Evolutionary conservation across 331 rosid genomes (phyloP), one percentile per base, ranked within the genome.

Genomic region (Malus hybrid): DNA sequence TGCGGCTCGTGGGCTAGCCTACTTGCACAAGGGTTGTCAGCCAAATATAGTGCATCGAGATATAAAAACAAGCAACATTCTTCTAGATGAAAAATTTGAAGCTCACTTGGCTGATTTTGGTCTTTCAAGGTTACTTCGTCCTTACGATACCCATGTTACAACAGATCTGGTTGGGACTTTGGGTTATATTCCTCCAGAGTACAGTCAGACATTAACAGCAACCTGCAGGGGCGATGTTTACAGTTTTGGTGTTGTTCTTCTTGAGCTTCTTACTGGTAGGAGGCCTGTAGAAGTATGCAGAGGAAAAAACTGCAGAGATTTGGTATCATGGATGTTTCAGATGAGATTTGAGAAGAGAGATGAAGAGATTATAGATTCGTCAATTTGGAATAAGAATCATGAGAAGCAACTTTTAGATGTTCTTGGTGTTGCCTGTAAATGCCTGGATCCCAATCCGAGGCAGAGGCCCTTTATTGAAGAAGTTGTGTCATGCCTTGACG

Each of bases 81-180:
- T 91, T 61, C 80, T 91, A 78, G 87, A 89, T 74, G 90, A 83
- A 6, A 82, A 78, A 9, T 89, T 87, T 33, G 88, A 84, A 77
- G 94, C 92, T 75, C 91, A 86, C 73, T 78, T 91, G 57, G 97
- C 94, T 20, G 97, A 91, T 83, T 91, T 91, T 44, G 93, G 97
- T 44, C 89, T 91, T 50, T 79, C 97, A 10, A 82, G 97, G 81
- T 79, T 89, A 11, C 85, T 91, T 69, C 85, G 72, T 72, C 93
- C 97, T 1, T 84, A 87, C 1, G 91, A 83, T 52, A 87, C 93
- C 57, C 97, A 91, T 65, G 89, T 91, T 7, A 89, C 97, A 16
- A 89, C 97, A 22, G 94, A 87, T 46, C 79, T 91, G 46, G 97
- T 91, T 5, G 97, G 97, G 18, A 91, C 97, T 3, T 75, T 89